Conservation (phyloP, 257 asterid genomes). For the Nicotiana tabacum region DNA sequence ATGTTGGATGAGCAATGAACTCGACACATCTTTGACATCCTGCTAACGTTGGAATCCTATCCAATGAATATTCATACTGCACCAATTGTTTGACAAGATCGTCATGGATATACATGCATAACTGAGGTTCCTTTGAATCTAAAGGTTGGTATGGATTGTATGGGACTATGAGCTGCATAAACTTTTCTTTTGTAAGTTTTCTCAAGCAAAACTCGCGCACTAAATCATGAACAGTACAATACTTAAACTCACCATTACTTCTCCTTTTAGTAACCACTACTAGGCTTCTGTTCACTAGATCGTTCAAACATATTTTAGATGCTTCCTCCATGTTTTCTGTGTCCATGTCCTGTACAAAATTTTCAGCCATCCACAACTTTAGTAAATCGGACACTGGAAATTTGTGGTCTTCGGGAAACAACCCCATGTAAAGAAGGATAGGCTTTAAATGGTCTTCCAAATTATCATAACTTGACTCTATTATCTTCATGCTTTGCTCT, state of each 20-base stretch:
- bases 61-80: neutral
- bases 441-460: neutral
- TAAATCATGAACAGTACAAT: neutral
- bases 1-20: neutral
- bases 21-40: neutral
- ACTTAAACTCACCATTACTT: neutral
- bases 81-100: neutral
- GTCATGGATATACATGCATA: neutral
- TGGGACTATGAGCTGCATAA: neutral
- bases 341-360: neutral
- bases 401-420: neutral
- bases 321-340: neutral
- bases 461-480: neutral
- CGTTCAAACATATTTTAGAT: constrained; percentile 8
- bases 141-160: too few species aligned
- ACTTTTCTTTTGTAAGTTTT: neutral
- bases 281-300: constrained; percentile 7
- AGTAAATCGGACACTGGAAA: neutral
- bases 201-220: neutral
- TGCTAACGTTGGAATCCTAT: too few species aligned
- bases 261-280: neutral
- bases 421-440: neutral
- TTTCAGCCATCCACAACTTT: neutral
- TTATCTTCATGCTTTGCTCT: neutral
- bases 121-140: neutral